phyloP scores from a whole-genome alignment of 2,329 filamentous ascomycete genomes.

The Ascochyta lentis region DNA sequence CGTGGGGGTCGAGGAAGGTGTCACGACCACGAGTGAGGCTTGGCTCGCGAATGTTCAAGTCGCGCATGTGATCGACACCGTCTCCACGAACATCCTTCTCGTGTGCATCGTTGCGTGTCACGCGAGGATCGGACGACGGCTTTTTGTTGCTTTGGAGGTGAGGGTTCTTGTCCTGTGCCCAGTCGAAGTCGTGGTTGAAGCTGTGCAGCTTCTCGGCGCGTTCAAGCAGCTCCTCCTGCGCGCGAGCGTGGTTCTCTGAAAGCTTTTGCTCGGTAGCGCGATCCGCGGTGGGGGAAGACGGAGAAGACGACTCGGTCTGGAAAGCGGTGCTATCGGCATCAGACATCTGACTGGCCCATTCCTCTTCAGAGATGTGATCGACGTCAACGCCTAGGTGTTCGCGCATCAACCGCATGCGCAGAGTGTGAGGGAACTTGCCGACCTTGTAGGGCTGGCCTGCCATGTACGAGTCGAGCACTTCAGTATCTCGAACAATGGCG shows the following conservation, averaged over 20 bases:
- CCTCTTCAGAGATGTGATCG: constrained; percentile 70
- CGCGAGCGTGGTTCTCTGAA: constrained; percentile 48
- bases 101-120: constrained; percentile 68
- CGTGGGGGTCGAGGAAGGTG: constrained; percentile 69
- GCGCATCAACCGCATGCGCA: constrained; percentile 92
- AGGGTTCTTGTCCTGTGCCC: constrained; percentile 64
- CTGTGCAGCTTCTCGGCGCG: constrained; percentile 66
- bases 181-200: constrained; percentile 78
- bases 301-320: constrained; percentile 44
- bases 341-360: constrained; percentile 42
- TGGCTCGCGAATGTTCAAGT: constrained; percentile 57
- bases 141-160: constrained; percentile 63
- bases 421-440: constrained; percentile 88
- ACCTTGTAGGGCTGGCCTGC: constrained; percentile 87
- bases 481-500: constrained; percentile 87
- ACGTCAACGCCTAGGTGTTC: constrained; percentile 97
- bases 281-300: constrained; percentile 43
- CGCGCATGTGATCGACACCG: constrained; percentile 74
- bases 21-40: constrained; percentile 72
- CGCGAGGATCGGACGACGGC: constrained; percentile 62
- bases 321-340: constrained; percentile 73
- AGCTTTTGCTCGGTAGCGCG: constrained; percentile 49
- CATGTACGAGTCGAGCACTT: constrained; percentile 93
- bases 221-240: constrained; percentile 64
- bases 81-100: constrained; percentile 79